Percentiles rank a stretch among this genome's conserved stretches.
Evolutionary conservation across 495 filamentous ascomycete species (phyloP).

Genomic region (Penicillium coprophilum): DNA sequence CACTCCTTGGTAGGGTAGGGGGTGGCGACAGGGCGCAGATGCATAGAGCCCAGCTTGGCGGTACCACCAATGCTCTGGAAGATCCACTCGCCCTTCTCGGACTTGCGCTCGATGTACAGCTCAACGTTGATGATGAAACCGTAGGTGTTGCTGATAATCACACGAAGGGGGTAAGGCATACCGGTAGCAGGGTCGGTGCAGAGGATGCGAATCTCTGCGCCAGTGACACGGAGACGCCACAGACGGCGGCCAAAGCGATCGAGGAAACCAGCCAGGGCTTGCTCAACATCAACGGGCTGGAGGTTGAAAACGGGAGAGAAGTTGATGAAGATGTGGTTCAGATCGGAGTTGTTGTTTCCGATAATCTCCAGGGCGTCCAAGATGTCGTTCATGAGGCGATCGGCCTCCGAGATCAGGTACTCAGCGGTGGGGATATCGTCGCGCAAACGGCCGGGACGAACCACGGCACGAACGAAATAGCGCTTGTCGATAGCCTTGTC

Average conservation of each 20-base stretch:
- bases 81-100: slow-evolving; percentile 93
- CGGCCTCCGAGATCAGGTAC: slow-evolving; percentile 96
- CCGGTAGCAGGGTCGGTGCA: slow-evolving; percentile 88
- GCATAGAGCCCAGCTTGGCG: slow-evolving; percentile 93
- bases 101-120: slow-evolving; percentile 95
- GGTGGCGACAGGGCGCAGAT: slow-evolving; percentile 82
- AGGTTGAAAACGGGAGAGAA: slow-evolving; percentile 95
- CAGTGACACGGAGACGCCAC: slow-evolving; percentile 95
- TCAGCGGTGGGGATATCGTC: slow-evolving; percentile 97
- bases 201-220: slow-evolving; percentile 96
- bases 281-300: slow-evolving; percentile 84
- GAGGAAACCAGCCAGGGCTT: slow-evolving; percentile 91
- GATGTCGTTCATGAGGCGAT: slow-evolving; percentile 95
- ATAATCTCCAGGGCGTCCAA: slow-evolving; percentile 97
- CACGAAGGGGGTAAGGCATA: slow-evolving; percentile 86
- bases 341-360: slow-evolving; percentile 97
- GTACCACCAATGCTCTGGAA: slow-evolving; percentile 97
- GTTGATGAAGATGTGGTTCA: slow-evolving; percentile 99
- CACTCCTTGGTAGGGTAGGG: slow-evolving; percentile 98
- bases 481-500: slow-evolving; percentile 75
- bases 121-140: slow-evolving; percentile 99
- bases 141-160: slow-evolving; percentile 97
- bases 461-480: slow-evolving; percentile 95
- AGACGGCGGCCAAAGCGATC: slow-evolving; percentile 93
- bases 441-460: slow-evolving; percentile 86